Base-by-base conservation (phyloP, 352 stramenopile species). In the Phytophthora citricola region DNA sequence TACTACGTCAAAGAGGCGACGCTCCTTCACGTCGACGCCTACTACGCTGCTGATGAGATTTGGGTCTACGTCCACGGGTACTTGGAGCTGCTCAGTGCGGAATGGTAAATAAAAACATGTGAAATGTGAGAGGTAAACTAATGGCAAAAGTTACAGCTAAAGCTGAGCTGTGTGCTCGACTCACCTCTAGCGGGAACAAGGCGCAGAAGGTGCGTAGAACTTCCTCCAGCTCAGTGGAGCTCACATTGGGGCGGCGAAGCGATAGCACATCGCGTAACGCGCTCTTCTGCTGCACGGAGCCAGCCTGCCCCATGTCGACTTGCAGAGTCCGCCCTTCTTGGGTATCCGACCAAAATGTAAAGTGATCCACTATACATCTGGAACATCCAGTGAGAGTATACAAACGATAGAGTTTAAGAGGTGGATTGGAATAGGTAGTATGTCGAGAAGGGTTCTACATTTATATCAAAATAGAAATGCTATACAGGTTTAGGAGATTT, bases 201-300 rank as follows among this genome's bases (percentile, higher is more conserved):
- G 74, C 63, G 63, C 84, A 92, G 58, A 95, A 95, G 20, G 85
- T 84, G 54, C 78, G 79, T 66, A 94, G 61, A 24, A 78, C 79
- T 53, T 81, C 66, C 36, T 89, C 69, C n/a, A 89, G 73, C 50
- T 90, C 76, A 1, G 72, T 66, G 36, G 61, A 71, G 31, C 57
- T 71, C n/a, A 75, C 74, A 15, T 64, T 71, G 8, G 70, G 55
- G 50, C 85, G 87, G 39, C 87, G 87, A 58, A 93, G 64, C 8
- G 49, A 76, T 24, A 94, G 63, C 41, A 95, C 78, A 54, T 93
- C 79, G 47, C 81, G 85, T 61, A 95, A 85, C 22, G 85, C 85
- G 48, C 79, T 90, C 70, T 88, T 87, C 68, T 94, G 85, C 69
- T 95, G 84, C 31, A 88, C 71, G 26, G 87, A 95, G 17, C 87